Base-by-base conservation (phyloP, 2,329 filamentous ascomycete species). In the Pestalotiopsis sp. region DNA sequence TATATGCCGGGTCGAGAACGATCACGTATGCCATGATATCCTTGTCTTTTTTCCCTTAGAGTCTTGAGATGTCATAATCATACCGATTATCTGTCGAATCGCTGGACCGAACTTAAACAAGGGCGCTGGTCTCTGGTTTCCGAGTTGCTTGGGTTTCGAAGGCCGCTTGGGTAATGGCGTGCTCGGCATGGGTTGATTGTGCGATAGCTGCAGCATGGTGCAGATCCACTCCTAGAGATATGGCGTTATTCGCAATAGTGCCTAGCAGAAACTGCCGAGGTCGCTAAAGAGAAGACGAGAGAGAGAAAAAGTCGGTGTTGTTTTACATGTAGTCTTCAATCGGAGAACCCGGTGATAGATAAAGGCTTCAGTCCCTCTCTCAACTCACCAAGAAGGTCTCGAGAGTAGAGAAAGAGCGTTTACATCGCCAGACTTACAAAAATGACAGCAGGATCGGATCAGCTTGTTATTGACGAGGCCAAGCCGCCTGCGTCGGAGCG, bases 221-320 rank as follows among this genome's bases (percentile, higher is more conserved):
- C n/a, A 12, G 38, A 49, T 64, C 61, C 61, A 64, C 61, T 64
- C 17, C 39, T 52, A 20, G 38, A 11, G 38, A 45, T 49, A 64
- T 64, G 61, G 61, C 61, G 61, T 64, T 64, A 64, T 64, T 64
- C 61, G 20, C n/a, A 31, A 27, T 49, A 64, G 9, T 23, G 14
- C 7, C 27, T 36, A 27, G 23, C 20, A 49, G 20, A 36, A 52
- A 39, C 27, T 62, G 20, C 61, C 39, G 61, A 64, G 61, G 61
- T 49, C 36, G 61, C 36, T 64, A n/a, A n/a, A 45, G 31, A 36
- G 31, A 36, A 23, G 61, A 14, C 3, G 12, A 63, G 36, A 23
- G 31, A 36, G 31, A 36, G 7, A 36, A 36, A 36, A 36, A 36
- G 7, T 36, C 31, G 31, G 7, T 36, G 31, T 36, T 36, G 31